Percentiles rank a stretch among this genome's conserved stretches.
Evolutionary conservation across 2,329 filamentous ascomycete species (phyloP).

Genomic region (Beauveria pseudobassiana): DNA sequence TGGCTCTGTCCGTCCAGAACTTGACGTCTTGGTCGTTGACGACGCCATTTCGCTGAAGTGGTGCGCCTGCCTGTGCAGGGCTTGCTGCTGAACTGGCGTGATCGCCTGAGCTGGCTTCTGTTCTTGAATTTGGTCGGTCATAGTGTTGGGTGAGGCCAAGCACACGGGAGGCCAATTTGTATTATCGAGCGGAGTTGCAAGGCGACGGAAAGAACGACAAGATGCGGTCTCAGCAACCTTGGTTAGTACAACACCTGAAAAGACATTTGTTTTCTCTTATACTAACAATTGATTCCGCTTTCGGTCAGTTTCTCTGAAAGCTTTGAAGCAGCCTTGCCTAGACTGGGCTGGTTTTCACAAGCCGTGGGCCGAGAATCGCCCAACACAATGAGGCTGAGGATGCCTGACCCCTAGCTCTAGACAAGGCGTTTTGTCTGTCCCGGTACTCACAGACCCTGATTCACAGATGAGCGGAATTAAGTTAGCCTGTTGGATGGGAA

Average conservation of each 20-base stretch:
- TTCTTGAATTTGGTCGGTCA: neutral
- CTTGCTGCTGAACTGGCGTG: neutral
- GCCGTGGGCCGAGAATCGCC: neutral
- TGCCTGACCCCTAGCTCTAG: neutral
- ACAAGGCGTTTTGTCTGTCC: neutral
- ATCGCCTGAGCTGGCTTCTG: neutral
- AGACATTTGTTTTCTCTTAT: neutral
- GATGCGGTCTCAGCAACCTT: neutral
- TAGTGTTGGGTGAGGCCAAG: neutral
- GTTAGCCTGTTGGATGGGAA: neutral
- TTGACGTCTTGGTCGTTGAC: constrained; percentile 36
- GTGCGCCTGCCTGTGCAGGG: neutral
- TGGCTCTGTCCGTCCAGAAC: constrained; percentile 37
- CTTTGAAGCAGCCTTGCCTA: neutral
- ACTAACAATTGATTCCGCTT: neutral
- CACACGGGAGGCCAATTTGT: neutral
- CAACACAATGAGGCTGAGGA: neutral
- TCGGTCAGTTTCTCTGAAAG: neutral
- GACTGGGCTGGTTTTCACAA: constrained; percentile 6
- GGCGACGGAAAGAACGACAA: neutral
- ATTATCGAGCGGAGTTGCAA: neutral
- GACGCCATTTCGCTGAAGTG: constrained; percentile 19
- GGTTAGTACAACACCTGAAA: neutral
- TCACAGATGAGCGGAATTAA: neutral
- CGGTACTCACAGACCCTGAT: neutral